A percentile compares a stretch with the other conserved stretches of the same genome.
Evolutionary conservation across 352 stramenopile genomes (phyloP).

Genomic region (Aphanomyces stellatus): DNA sequence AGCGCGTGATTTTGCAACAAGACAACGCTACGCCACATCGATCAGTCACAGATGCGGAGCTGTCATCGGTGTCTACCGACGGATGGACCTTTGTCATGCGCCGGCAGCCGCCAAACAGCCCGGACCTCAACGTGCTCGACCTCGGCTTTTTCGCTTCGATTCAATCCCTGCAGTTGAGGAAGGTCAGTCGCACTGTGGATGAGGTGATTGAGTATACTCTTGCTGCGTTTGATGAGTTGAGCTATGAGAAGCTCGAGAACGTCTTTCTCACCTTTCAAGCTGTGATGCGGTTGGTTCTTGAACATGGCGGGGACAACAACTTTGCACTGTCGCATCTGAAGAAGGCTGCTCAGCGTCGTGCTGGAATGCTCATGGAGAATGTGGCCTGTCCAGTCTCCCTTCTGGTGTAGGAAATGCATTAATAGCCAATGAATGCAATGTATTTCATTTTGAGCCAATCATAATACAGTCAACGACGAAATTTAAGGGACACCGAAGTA

Average conservation of each 20-base stretch:
- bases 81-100: conserved; percentile 23
- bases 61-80: conserved; percentile 13
- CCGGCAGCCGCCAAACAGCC: conserved; percentile 24
- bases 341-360: not conserved
- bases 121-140: conserved; percentile 28
- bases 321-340: conserved; percentile 6
- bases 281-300: conserved; percentile 1
- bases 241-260: conserved; percentile 9
- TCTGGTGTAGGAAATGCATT: not conserved
- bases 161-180: conserved; percentile 19
- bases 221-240: not conserved
- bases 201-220: not conserved
- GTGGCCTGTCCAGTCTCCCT: not conserved
- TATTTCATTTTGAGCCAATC: not conserved
- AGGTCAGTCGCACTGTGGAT: not conserved
- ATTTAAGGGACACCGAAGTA: too few relatives aligned
- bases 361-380: not conserved
- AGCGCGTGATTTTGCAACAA: conserved; percentile 19
- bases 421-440: not conserved
- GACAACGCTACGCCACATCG: conserved; percentile 24
- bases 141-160: conserved; percentile 25
- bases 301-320: not conserved
- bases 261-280: conserved; percentile 18
- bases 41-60: conserved; percentile 13
- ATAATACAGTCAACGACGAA: not conserved